Percentiles rank a stretch among this genome's conserved stretches.
Conservation (phyloP, 129 eudicot genomes). For the Helichrysum umbraculigerum region DNA sequence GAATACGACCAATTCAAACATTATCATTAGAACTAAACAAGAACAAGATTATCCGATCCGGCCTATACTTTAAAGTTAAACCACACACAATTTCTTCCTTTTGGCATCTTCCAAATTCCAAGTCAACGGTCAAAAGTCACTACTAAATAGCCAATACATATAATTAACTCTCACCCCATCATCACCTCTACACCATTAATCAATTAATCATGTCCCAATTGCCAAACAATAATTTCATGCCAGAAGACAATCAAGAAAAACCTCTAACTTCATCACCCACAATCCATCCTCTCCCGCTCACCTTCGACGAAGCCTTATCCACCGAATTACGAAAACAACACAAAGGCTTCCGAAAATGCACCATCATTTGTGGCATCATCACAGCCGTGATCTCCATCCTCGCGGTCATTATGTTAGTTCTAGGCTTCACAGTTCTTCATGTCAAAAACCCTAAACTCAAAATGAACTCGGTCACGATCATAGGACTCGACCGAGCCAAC, state of each 20-base stretch:
- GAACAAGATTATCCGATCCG: background rate
- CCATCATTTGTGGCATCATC: conserved; percentile 48
- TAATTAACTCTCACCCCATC: background rate
- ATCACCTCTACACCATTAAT: background rate
- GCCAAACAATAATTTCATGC: background rate
- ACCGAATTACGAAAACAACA: conserved; percentile 17
- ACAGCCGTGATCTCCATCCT: conserved; percentile 42
- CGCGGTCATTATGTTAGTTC: conserved; percentile 34
- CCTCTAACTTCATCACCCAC: conserved; percentile 25
- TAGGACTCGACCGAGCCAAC: conserved; percentile 29
- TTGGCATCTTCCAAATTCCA: conserved; percentile 23
- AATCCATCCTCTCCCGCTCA: background rate
- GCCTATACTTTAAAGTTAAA: background rate
- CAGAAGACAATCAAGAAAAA: conserved; percentile 25
- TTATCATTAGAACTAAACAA: background rate
- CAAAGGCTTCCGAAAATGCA: conserved; percentile 29
- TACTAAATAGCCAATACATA: conserved; percentile 12
- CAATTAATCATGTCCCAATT: background rate
- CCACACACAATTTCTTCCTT: background rate
- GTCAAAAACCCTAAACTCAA: conserved; percentile 46
- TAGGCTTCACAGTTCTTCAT: conserved; percentile 50
- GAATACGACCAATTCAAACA: background rate
- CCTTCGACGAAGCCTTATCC: conserved; percentile 25
- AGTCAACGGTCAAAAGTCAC: conserved; percentile 40
- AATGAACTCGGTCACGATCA: conserved; percentile 41